Evolutionary conservation across 1,284 basidiomycete genomes (phyloP).

Genomic region (Malassezia yamatoensis): DNA sequence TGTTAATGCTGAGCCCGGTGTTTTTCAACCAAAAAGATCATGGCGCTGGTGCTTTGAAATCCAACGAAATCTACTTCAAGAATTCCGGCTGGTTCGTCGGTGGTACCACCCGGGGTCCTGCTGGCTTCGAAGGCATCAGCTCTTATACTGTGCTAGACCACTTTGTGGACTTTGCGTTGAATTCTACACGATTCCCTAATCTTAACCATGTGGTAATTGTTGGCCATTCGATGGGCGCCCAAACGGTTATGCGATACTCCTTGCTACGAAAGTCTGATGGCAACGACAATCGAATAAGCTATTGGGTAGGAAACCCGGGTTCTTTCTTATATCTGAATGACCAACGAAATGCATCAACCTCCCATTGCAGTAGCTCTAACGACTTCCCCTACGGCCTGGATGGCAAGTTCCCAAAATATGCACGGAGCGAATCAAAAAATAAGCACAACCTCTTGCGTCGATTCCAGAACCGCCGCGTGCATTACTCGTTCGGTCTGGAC

Average conservation of each 20-base stretch:
- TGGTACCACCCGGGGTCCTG: slow-evolving; percentile 22
- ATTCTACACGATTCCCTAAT: slow-evolving; percentile 28
- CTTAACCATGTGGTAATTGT: slow-evolving; percentile 37
- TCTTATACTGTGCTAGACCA: slow-evolving; percentile 35
- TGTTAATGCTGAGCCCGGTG: slow-evolving; percentile 32
- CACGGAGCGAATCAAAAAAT: slow-evolving; percentile 4
- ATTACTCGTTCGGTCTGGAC: slow-evolving; percentile 29
- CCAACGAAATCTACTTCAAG: slow-evolving; percentile 31
- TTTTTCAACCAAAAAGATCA: slow-evolving; percentile 33
- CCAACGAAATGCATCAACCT: background rate
- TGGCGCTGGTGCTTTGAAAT: slow-evolving; percentile 19
- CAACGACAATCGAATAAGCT: slow-evolving; percentile 20
- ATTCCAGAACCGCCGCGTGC: slow-evolving; percentile 28
- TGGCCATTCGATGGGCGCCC: slow-evolving; percentile 43
- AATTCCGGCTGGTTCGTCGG: slow-evolving; percentile 33
- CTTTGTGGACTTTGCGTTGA: slow-evolving; percentile 30
- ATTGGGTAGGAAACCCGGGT: slow-evolving; percentile 26
- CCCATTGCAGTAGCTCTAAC: slow-evolving; percentile 20
- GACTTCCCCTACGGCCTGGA: slow-evolving; percentile 33
- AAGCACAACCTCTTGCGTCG: slow-evolving; percentile 17
- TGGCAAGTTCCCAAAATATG: background rate
- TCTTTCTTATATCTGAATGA: slow-evolving; percentile 9
- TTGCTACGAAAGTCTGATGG: slow-evolving; percentile 29
- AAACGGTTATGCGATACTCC: slow-evolving; percentile 29
- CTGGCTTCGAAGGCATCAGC: slow-evolving; percentile 17